phyloP scores from a whole-genome alignment of 768 basidiomycete species.

The Russula ochroleuca region DNA sequence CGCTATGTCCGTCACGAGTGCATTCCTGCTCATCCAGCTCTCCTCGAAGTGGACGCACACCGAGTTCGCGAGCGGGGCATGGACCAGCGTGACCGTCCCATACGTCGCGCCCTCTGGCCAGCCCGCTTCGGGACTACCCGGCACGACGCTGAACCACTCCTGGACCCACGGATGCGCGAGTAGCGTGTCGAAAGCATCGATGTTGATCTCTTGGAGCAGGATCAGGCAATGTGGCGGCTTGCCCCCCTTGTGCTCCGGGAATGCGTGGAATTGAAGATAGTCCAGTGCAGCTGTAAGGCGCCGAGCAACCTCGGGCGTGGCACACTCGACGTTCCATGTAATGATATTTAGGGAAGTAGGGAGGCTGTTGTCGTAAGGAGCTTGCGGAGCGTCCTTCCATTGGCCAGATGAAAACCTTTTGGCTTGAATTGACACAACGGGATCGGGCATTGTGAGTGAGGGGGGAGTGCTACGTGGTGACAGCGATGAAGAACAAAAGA shows the following conservation, averaged over 20 bases:
- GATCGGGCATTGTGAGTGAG: neutral
- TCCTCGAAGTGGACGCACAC: constrained; percentile 50
- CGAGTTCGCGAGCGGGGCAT: constrained; percentile 46
- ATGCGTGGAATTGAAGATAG: constrained; percentile 51
- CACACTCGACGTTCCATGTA: constrained; percentile 70
- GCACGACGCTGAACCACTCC: constrained; percentile 54
- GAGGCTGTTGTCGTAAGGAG: constrained; percentile 32
- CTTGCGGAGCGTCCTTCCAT: constrained; percentile 32
- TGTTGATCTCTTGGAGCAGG: constrained; percentile 64
- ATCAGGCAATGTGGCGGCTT: constrained; percentile 58
- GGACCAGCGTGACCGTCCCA: constrained; percentile 68
- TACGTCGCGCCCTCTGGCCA: constrained; percentile 52
- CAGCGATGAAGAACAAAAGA: neutral
- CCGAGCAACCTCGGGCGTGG: constrained; percentile 35
- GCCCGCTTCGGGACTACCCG: constrained; percentile 43
- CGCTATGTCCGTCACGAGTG: constrained; percentile 52
- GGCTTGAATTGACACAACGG: constrained; percentile 2
- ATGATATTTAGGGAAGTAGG: constrained; percentile 52
- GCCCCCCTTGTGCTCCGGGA: constrained; percentile 41
- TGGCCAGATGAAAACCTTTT: neutral
- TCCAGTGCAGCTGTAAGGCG: constrained; percentile 49
- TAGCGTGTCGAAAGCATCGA: constrained; percentile 43
- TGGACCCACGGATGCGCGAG: constrained; percentile 60
- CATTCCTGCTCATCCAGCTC: constrained; percentile 51
- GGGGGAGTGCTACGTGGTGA: neutral